Evolutionary conservation across 208 protist genomes (phyloP).

Genomic region (Wallacemonas sp.): DNA sequence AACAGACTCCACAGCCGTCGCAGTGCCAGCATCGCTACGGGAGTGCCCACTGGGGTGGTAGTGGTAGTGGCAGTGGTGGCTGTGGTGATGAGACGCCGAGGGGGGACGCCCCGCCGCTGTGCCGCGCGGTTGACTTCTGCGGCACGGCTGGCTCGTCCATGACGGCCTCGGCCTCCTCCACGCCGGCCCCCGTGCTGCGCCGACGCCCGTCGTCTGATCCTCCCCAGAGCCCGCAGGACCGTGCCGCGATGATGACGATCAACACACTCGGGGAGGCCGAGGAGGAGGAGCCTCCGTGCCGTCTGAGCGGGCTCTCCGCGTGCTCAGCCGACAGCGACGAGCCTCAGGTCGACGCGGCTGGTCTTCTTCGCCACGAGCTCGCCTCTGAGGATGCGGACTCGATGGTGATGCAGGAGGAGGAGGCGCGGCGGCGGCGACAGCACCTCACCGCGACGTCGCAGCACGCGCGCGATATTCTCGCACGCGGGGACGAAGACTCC

Average conservation of each 20-base stretch:
- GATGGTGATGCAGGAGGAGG: conserved; percentile 19
- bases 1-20: conserved; percentile 6
- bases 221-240: neutral
- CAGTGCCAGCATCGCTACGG: conserved; percentile 14
- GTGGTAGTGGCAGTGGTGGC: neutral
- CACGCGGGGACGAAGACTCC: conserved; percentile 24
- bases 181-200: neutral
- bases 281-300: neutral
- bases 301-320: conserved; percentile 15
- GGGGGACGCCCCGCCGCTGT: neutral
- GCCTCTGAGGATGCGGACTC: conserved; percentile 37
- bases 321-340: conserved; percentile 32
- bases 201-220: neutral
- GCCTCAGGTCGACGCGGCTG: conserved; percentile 41
- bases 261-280: neutral
- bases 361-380: conserved; percentile 25
- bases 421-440: conserved; percentile 21
- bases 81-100: neutral
- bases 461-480: conserved; percentile 30
- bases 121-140: conserved; percentile 8
- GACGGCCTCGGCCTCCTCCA: neutral
- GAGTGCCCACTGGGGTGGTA: neutral
- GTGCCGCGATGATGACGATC: neutral
- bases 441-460: conserved; percentile 32
- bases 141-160: neutral